Conservation (phyloP, 306 rosid species). For the Prosopis cineraria region DNA sequence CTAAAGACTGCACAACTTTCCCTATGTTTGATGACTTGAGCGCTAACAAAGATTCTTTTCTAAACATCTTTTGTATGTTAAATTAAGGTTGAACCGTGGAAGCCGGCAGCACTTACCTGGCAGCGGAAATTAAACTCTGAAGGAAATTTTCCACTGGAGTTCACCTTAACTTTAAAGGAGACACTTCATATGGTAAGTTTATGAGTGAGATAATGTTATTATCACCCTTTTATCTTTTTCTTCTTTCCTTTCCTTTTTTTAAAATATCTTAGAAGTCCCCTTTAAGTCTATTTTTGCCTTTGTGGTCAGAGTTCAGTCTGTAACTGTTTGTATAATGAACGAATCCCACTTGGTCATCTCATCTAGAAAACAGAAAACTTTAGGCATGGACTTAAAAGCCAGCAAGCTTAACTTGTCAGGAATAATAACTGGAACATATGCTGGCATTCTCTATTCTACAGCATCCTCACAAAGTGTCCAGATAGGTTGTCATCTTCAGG, state of each 20-base stretch:
- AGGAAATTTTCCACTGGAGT: slow-evolving; percentile 37
- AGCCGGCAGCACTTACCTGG: slow-evolving; percentile 76
- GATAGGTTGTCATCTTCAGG: not conserved
- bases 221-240: not conserved
- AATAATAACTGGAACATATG: slow-evolving; percentile 11
- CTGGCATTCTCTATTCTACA: slow-evolving; percentile 14
- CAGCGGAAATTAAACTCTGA: slow-evolving; percentile 61
- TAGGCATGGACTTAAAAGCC: not conserved
- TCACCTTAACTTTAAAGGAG: slow-evolving; percentile 61
- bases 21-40: slow-evolving; percentile 24
- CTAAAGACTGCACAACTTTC: not conserved
- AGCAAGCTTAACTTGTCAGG: slow-evolving; percentile 27
- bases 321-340: not conserved
- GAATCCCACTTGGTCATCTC: not conserved
- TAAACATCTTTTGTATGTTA: slow-evolving; percentile 16
- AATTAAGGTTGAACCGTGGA: slow-evolving; percentile 62
- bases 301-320: not conserved
- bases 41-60: not conserved
- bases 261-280: not conserved
- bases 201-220: not conserved
- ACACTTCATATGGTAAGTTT: slow-evolving; percentile 66
- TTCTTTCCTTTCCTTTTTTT: not conserved
- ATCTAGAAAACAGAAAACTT: slow-evolving; percentile 5
- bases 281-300: not conserved
- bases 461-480: not conserved